Percentiles rank a stretch among this genome's conserved stretches.
phyloP scores from a whole-genome alignment of 306 rosid genomes.

The Pueraria montana region DNA sequence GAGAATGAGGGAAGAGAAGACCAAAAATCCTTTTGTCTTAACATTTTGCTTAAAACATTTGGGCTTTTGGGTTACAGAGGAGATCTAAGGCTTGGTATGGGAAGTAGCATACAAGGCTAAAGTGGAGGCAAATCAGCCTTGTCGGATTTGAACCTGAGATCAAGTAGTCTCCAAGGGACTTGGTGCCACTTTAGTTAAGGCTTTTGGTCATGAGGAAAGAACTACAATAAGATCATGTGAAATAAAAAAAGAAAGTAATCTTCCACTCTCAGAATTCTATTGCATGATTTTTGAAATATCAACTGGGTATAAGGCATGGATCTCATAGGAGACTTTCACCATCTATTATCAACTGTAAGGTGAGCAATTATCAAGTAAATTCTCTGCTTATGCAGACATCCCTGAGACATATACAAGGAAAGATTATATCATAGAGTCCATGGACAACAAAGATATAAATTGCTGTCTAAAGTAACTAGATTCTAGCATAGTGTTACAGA shows the following conservation, averaged over 20 bases:
- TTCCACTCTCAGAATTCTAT: neutral
- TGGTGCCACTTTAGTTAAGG: neutral
- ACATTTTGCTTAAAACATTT: neutral
- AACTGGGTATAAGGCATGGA: conserved; percentile 17
- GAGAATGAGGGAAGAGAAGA: neutral
- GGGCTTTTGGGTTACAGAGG: neutral
- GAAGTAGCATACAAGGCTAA: neutral
- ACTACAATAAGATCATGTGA: neutral
- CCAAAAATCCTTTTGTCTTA: neutral
- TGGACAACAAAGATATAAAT: conserved; percentile 10
- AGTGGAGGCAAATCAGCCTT: conserved; percentile 17
- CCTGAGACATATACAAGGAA: neutral
- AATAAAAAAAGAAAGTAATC: conserved; percentile 7
- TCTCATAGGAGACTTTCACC: neutral
- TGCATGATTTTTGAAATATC: neutral
- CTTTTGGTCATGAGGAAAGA: neutral
- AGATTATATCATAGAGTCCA: neutral
- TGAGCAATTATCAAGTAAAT: conserved; percentile 2
- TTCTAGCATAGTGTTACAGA: neutral
- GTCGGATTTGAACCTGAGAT: neutral
- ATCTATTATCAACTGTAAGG: neutral
- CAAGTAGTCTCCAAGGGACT: conserved; percentile 28
- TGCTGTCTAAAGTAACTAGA: neutral
- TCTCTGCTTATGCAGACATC: neutral
- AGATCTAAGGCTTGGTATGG: neutral